Evolutionary conservation across 1,284 basidiomycete genomes (phyloP), one percentile per base, ranked within the genome.

Genomic region (Malassezia arunalokei): DNA sequence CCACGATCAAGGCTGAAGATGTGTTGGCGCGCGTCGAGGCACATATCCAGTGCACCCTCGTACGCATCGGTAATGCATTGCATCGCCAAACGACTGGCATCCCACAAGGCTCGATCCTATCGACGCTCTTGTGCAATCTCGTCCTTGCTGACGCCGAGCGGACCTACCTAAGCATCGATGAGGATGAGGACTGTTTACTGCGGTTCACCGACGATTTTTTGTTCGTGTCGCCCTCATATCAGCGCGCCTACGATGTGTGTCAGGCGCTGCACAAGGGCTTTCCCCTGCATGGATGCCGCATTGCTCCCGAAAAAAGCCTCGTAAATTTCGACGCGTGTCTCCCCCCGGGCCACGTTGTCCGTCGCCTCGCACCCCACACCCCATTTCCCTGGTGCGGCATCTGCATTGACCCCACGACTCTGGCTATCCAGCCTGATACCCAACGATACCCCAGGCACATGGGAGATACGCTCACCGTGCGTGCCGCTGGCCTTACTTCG

Each of bases 121-220:
- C 89, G 5, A 82, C 86, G 1, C 69, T 96, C 29, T 76, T 99
- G 1, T 99, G 94, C 48, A 65, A 59, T 41, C 59, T 68, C 74
- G 94, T 90, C 74, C 96, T 96, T 59, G 90, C 88, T 1, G 83
- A 91, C 64, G 78, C 98, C 60, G 94, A 96, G 74, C 78, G 76
- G 29, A 41, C 14, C 37, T 46, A 40, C 38, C 30, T 45, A 9
- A 14, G 28, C 12, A 31, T 43, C 8, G 32, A 39, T 3, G 33
- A 35, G 20, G 29, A 39, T 1, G 37, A 17, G 15, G 46, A 40
- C 30, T 46, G 51, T 44, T 39, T 71, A 32, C 75, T 95, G 46
- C 79, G 94, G 46, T 80, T 91, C 57, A 84, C 92, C 24, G 94
- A 99, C 66, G 94, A 99, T 71, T 98, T 95, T 66, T 76, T 98